phyloP scores from a whole-genome alignment of 108 stramenopile species.

The Cyclostephanos invisitatus region DNA sequence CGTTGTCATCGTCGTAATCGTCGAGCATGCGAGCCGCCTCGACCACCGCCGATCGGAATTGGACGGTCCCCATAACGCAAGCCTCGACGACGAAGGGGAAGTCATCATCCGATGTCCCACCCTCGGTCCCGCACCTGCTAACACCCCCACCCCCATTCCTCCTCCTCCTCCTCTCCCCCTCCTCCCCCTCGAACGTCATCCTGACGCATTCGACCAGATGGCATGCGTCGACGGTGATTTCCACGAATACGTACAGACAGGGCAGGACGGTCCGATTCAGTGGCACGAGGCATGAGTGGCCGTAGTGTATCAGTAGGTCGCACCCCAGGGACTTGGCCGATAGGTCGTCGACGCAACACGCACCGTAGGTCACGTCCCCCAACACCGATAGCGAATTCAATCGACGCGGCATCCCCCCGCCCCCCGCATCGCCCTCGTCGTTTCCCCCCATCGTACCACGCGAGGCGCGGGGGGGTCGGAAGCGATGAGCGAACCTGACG shows the following conservation, averaged over 20 bases:
- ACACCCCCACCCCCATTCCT: not conserved
- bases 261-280: conserved; percentile 85
- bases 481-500: conserved; percentile 61
- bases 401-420: conserved; percentile 11
- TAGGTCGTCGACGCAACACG: conserved; percentile 98
- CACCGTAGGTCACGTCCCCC: conserved; percentile 99
- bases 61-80: conserved; percentile 69
- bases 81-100: conserved; percentile 39
- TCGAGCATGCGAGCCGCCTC: conserved; percentile 58
- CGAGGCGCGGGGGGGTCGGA: conserved; percentile 9
- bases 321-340: conserved; percentile 88
- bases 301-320: conserved; percentile 95
- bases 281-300: conserved; percentile 97
- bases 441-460: not conserved
- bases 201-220: conserved; percentile 86
- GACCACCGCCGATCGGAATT: conserved; percentile 91
- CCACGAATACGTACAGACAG: conserved; percentile 98
- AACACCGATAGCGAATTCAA: conserved; percentile 72
- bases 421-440: not conserved
- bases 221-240: conserved; percentile 90
- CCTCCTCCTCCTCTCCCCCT: conserved; percentile 4
- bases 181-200: conserved; percentile 48
- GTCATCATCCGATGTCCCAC: conserved; percentile 3
- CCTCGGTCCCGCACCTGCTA: not conserved
- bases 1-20: conserved; percentile 36